Conservation (phyloP, 2,329 filamentous ascomycete genomes). For the Alternaria sp. region DNA sequence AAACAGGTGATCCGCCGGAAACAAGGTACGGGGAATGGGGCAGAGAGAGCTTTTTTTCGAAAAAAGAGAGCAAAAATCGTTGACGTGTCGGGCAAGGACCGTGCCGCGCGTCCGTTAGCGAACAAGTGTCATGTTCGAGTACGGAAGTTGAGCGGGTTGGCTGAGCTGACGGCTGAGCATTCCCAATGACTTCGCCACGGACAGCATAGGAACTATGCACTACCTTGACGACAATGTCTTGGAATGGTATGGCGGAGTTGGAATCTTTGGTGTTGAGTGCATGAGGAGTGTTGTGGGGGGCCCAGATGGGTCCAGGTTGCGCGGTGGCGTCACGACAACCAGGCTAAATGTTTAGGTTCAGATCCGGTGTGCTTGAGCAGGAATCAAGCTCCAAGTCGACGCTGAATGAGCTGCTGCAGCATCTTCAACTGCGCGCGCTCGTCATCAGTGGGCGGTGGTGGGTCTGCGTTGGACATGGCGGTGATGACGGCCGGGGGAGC, state of each 20-base stretch:
- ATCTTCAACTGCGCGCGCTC: constrained; percentile 41
- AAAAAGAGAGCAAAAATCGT: constrained; percentile 2
- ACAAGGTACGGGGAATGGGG: background rate
- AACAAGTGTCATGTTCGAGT: constrained; percentile 22
- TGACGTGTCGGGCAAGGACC: constrained; percentile 12
- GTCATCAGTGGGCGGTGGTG: constrained; percentile 28
- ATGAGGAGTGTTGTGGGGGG: constrained; percentile 18
- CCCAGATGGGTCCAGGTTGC: constrained; percentile 24
- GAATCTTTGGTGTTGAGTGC: constrained; percentile 11
- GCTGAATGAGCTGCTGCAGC: constrained; percentile 42
- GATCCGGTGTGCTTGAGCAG: constrained; percentile 16
- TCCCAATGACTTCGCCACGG: constrained; percentile 5
- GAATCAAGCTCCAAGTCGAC: constrained; percentile 35
- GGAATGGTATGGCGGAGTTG: background rate
- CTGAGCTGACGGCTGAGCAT: constrained; percentile 8
- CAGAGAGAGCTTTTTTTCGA: background rate
- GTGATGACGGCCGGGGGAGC: constrained; percentile 45
- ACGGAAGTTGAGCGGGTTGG: constrained; percentile 7
- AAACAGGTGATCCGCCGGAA: background rate
- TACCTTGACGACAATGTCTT: constrained; percentile 1
- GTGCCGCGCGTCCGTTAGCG: constrained; percentile 23
- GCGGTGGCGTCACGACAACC: constrained; percentile 26
- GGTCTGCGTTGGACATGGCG: constrained; percentile 37
- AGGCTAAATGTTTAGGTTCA: constrained; percentile 24
- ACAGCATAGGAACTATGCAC: constrained; percentile 4